phyloP scores from a whole-genome alignment of 345 rosid species.

The Aquilaria yunnanensis region DNA sequence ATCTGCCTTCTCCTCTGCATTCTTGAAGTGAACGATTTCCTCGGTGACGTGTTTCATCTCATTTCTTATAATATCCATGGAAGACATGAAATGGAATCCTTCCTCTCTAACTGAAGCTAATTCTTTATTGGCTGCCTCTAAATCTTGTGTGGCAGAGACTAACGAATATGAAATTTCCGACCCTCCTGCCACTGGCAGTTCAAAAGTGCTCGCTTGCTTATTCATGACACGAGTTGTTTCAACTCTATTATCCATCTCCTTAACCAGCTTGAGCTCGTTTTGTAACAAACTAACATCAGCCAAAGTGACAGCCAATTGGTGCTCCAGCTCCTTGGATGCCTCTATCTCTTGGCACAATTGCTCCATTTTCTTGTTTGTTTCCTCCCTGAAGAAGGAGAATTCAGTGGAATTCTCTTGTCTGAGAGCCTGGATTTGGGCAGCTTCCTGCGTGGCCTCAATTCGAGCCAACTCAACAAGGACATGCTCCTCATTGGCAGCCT shows the following conservation, averaged over 20 bases:
- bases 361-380: constrained; percentile 25
- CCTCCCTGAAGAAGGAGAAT: constrained; percentile 25
- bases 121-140: constrained; percentile 61
- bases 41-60: constrained; percentile 43
- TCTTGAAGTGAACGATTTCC: constrained; percentile 43
- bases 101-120: constrained; percentile 45
- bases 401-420: constrained; percentile 36
- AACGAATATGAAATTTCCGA: constrained; percentile 23
- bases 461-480: constrained; percentile 71
- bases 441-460: constrained; percentile 77
- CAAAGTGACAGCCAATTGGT: constrained; percentile 45
- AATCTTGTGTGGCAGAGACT: constrained; percentile 37
- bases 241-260: constrained; percentile 34
- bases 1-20: constrained; percentile 42
- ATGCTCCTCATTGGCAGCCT: constrained; percentile 67
- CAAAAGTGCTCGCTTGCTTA: constrained; percentile 12
- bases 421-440: constrained; percentile 40
- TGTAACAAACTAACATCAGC: constrained; percentile 50
- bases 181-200: constrained; percentile 10
- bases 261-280: constrained; percentile 47
- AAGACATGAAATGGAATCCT: constrained; percentile 49
- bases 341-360: constrained; percentile 42
- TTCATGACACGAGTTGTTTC: constrained; percentile 28
- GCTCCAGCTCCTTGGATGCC: constrained; percentile 41
- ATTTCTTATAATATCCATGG: constrained; percentile 61